Conservation (phyloP, 2,329 filamentous ascomycete species). For the Fusarium palustre region DNA sequence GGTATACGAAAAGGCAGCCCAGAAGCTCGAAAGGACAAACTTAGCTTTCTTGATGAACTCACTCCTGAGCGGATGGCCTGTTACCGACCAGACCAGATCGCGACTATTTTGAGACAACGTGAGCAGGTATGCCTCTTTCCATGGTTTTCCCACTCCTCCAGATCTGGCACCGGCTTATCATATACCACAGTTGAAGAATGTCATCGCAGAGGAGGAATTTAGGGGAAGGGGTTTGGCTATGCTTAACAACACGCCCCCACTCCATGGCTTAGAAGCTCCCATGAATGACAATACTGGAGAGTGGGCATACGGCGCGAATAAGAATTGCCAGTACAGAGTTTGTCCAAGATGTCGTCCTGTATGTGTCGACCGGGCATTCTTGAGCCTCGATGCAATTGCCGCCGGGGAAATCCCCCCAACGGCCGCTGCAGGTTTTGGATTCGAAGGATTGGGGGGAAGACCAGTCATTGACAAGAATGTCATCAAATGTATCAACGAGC, state of each 20-base stretch:
- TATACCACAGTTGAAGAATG: constrained; percentile 32
- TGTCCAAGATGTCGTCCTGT: constrained; percentile 63
- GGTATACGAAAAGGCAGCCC: constrained; percentile 55
- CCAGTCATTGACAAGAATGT: constrained; percentile 57
- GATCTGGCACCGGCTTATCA: neutral
- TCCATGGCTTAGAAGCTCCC: constrained; percentile 30
- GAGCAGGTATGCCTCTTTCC: constrained; percentile 54
- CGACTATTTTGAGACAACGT: constrained; percentile 62
- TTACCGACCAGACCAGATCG: constrained; percentile 63
- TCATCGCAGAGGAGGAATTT: constrained; percentile 49
- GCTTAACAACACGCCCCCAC: constrained; percentile 29
- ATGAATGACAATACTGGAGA: constrained; percentile 45
- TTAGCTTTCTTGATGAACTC: constrained; percentile 61
- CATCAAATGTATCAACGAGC: constrained; percentile 56
- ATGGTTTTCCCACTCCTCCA: constrained; percentile 13
- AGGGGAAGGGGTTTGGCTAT: constrained; percentile 43
- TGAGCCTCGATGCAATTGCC: constrained; percentile 64
- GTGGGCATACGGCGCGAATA: constrained; percentile 53
- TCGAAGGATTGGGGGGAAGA: constrained; percentile 58
- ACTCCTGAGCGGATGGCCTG: constrained; percentile 54
- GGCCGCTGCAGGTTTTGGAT: constrained; percentile 65
- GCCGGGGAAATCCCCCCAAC: constrained; percentile 63
- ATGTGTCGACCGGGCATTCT: constrained; percentile 57
- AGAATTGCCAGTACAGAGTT: constrained; percentile 64
- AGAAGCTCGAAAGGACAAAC: constrained; percentile 56